These are phyloP conservation scores for Phoma sp. DNA, from an alignment of 2,329 filamentous ascomycete genomes.

Conservation along the genomic window DNA sequence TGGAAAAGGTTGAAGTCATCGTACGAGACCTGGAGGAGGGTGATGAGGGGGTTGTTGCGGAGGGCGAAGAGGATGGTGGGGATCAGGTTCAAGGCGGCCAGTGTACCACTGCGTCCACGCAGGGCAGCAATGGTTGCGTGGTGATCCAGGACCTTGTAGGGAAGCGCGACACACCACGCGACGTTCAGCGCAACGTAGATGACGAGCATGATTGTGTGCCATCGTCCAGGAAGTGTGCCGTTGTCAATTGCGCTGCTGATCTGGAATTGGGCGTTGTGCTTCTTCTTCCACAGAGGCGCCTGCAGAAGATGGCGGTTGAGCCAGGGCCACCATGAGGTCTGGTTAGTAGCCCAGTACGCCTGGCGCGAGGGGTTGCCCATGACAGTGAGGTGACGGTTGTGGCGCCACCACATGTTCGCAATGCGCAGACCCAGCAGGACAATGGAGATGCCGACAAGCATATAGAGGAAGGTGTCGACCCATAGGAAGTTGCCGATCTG, in stretches of 20 bases:
- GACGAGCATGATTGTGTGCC: conserved; percentile 72
- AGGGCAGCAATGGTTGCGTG: conserved; percentile 75
- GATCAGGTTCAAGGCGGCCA: conserved; percentile 89
- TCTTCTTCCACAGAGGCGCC: conserved; percentile 73
- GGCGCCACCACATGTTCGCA: conserved; percentile 50
- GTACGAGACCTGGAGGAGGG: conserved; percentile 83
- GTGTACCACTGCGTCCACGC: conserved; percentile 81
- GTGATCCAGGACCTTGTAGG: conserved; percentile 58
- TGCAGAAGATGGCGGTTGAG: conserved; percentile 69
- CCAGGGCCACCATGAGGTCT: conserved; percentile 58
- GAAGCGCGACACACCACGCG: conserved; percentile 74
- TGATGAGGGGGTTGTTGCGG: conserved; percentile 91
- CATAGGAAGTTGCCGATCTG: conserved; percentile 56
- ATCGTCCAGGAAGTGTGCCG: conserved; percentile 78
- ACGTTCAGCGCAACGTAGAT: conserved; percentile 75
- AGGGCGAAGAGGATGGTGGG: conserved; percentile 87
- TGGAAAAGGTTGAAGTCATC: conserved; percentile 95
- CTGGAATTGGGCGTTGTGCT: conserved; percentile 78
- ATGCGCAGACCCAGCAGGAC: conserved; percentile 51
- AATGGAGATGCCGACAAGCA: conserved; percentile 40
- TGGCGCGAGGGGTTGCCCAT: conserved; percentile 51
- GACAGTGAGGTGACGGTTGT: conserved; percentile 54
- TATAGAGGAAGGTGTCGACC: conserved; percentile 52
- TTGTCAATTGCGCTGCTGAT: conserved; percentile 71
- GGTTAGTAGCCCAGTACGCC: conserved; percentile 55